Percentiles rank a stretch among this genome's conserved stretches.
Conservation (phyloP, 305 asterid genomes). For the Coffea humblotiana region DNA sequence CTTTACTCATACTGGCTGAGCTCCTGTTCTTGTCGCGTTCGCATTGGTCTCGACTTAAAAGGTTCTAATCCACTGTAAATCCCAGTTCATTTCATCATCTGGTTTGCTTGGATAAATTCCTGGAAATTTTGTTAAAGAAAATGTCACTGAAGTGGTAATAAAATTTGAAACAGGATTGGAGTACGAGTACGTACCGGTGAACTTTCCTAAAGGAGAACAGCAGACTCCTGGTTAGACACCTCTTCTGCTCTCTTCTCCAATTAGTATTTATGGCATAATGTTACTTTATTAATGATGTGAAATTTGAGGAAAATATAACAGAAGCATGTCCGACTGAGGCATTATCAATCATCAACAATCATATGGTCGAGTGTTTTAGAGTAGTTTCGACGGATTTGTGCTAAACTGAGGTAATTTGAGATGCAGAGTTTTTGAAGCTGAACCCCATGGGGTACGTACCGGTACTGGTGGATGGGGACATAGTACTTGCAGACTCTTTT, state of each 20-base stretch:
- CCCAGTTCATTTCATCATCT: neutral
- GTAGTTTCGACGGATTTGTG: neutral
- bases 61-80: constrained; percentile 22
- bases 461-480: constrained; percentile 74
- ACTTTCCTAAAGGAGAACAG: constrained; percentile 72
- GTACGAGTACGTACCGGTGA: constrained; percentile 65
- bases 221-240: constrained; percentile 56
- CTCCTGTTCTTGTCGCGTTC: constrained; percentile 72
- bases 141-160: neutral
- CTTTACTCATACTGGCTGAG: constrained; percentile 74
- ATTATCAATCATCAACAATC: neutral
- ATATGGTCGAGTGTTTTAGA: no score
- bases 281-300: neutral
- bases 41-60: constrained; percentile 68
- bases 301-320: neutral
- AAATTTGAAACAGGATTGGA: constrained; percentile 51
- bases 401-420: neutral
- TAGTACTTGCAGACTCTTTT: constrained; percentile 66
- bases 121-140: neutral
- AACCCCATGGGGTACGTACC: constrained; percentile 87
- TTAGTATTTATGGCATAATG: neutral
- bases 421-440: constrained; percentile 77
- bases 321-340: neutral
- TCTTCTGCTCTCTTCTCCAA: neutral
- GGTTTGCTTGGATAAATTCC: neutral